Conservation (phyloP, 768 basidiomycete species). For the Gloeopeniophorella convolvens region DNA sequence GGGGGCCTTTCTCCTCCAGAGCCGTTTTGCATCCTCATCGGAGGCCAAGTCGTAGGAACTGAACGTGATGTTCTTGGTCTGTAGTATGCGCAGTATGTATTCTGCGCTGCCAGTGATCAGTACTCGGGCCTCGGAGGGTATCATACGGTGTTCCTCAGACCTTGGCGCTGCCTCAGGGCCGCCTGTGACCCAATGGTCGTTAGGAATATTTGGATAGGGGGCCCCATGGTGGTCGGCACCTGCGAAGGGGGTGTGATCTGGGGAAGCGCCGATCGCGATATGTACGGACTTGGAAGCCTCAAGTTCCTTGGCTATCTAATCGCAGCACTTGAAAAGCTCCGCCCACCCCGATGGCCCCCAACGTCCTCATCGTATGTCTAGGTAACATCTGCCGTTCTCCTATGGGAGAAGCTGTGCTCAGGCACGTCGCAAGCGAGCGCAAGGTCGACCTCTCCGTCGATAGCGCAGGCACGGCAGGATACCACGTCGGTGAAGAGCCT, state of each 20-base stretch:
- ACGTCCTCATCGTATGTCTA: constrained; percentile 71
- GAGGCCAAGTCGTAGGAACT: constrained; percentile 81
- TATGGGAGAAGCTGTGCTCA: constrained; percentile 86
- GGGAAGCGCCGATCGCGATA: no score
- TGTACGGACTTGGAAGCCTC: neutral
- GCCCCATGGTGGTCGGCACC: constrained; percentile 43
- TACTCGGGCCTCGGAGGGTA: neutral
- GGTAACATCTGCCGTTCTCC: constrained; percentile 89
- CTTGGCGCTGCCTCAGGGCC: constrained; percentile 72
- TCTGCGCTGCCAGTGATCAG: constrained; percentile 38
- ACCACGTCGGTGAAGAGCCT: constrained; percentile 79
- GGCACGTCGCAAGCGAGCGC: constrained; percentile 57
- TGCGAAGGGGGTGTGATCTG: no score
- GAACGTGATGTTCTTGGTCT: constrained; percentile 81
- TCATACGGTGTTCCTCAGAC: constrained; percentile 23
- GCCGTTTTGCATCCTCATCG: constrained; percentile 68
- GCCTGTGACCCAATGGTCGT: constrained; percentile 87
- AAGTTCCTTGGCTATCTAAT: neutral
- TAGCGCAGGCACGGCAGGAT: constrained; percentile 79
- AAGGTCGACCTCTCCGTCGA: constrained; percentile 66
- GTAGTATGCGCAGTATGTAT: constrained; percentile 73
- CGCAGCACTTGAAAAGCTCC: neutral
- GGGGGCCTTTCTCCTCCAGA: constrained; percentile 82
- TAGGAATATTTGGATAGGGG: constrained; percentile 78
- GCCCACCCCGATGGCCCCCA: constrained; percentile 23